These are phyloP conservation scores for Heterobasidion annosum DNA, from an alignment of 1,284 basidiomycete species.

Conservation along the genomic window DNA sequence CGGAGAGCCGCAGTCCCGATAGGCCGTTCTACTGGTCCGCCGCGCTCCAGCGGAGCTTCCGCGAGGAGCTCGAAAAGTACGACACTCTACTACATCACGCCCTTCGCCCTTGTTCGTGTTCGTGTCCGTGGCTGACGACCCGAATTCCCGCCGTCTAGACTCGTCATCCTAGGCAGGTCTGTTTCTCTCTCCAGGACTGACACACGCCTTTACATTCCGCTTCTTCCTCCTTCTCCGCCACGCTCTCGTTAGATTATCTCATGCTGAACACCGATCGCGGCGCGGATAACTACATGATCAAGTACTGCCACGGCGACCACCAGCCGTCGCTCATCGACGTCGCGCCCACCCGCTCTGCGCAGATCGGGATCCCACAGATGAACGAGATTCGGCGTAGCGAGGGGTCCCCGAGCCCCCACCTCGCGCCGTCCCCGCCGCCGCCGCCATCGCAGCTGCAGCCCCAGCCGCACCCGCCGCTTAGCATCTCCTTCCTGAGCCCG, in stretches of 20 bases:
- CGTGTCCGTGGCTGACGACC: not conserved
- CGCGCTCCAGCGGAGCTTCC: constrained; percentile 68
- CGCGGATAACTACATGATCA: constrained; percentile 86
- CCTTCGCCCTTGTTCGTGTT: constrained; percentile 6
- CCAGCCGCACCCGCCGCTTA: constrained; percentile 27
- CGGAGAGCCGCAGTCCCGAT: constrained; percentile 40
- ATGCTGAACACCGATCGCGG: constrained; percentile 86
- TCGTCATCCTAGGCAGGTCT: constrained; percentile 67
- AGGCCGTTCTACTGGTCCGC: constrained; percentile 77
- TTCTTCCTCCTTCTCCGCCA: too few species aligned
- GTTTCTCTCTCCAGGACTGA: not conserved
- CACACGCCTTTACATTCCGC: not conserved
- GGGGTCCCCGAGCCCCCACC: constrained; percentile 17
- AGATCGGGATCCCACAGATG: constrained; percentile 50
- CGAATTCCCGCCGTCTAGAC: constrained; percentile 27
- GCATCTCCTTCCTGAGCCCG: constrained; percentile 21
- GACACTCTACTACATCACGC: constrained; percentile 11
- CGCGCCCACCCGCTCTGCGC: constrained; percentile 58
- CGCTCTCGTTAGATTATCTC: constrained; percentile 53
- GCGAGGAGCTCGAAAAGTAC: constrained; percentile 83
- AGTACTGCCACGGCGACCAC: constrained; percentile 70
- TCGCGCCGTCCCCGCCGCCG: not conserved
- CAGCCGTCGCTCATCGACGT: constrained; percentile 68
- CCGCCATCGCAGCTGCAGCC: not conserved
- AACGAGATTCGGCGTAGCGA: constrained; percentile 42